These are phyloP conservation scores for Nicotiana otophora DNA, from an alignment of 257 asterid species.

Conservation along the genomic window DNA sequence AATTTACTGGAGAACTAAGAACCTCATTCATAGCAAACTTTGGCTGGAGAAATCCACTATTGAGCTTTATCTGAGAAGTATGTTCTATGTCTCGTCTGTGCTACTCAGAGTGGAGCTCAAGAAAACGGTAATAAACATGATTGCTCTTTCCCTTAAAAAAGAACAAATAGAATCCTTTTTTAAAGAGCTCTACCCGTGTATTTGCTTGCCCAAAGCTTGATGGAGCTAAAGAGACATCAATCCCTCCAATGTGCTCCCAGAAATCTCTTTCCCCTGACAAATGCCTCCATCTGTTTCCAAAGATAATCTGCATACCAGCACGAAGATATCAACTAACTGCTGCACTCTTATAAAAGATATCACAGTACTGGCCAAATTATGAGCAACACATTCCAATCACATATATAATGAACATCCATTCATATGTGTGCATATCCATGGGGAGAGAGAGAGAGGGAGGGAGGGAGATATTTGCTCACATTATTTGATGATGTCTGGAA, in stretches of 20 bases:
- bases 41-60: neutral
- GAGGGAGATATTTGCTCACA: slow-evolving; percentile 33
- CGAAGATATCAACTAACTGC: slow-evolving; percentile 14
- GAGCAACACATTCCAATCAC: neutral
- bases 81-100: neutral
- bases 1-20: neutral
- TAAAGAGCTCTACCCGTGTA: slow-evolving; percentile 56
- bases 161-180: neutral
- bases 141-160: neutral
- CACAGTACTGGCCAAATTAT: neutral
- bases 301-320: slow-evolving; percentile 54
- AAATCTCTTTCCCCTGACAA: slow-evolving; percentile 85
- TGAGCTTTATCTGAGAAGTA: neutral
- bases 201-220: slow-evolving; percentile 97
- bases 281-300: slow-evolving; percentile 92
- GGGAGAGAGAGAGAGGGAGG: neutral
- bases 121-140: neutral
- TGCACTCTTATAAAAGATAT: neutral
- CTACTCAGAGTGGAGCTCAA: neutral
- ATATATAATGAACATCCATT: neutral
- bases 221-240: slow-evolving; percentile 76
- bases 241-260: slow-evolving; percentile 98
- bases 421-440: neutral
- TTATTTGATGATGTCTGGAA: slow-evolving; percentile 80
- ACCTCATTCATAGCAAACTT: neutral